Percentiles rank a stretch among this genome's conserved stretches.
Conservation (phyloP, 768 basidiomycete genomes). For the Lactarius psammicola region DNA sequence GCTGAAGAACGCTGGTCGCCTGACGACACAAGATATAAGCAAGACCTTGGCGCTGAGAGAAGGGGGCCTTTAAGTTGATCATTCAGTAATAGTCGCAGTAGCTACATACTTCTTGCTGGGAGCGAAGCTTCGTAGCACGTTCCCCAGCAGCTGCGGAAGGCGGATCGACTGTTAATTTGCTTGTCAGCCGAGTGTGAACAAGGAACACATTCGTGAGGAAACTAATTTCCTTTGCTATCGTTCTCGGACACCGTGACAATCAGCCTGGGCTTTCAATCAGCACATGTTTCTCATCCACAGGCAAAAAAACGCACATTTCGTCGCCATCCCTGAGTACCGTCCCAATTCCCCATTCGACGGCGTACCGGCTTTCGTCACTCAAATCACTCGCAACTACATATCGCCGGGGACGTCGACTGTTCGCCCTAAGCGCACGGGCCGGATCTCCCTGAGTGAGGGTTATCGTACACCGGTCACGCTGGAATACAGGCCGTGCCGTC, state of each 20-base stretch:
- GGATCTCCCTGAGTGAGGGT: constrained; percentile 86
- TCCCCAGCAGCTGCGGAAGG: constrained; percentile 69
- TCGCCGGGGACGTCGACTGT: constrained; percentile 53
- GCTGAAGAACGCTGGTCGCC: constrained; percentile 84
- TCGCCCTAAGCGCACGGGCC: constrained; percentile 45
- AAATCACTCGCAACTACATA: constrained; percentile 95
- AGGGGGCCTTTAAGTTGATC: not conserved
- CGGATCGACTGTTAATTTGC: constrained; percentile 54
- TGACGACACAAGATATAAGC: constrained; percentile 89
- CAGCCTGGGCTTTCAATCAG: constrained; percentile 44
- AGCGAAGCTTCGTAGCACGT: constrained; percentile 72
- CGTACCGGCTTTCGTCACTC: constrained; percentile 91
- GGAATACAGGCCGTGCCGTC: constrained; percentile 80
- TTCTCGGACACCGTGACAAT: constrained; percentile 92
- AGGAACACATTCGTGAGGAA: not conserved
- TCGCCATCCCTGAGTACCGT: constrained; percentile 95
- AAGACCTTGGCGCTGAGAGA: constrained; percentile 73
- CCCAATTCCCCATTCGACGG: constrained; percentile 97
- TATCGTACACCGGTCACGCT: constrained; percentile 90
- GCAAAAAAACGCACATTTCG: constrained; percentile 55
- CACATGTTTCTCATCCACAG: not conserved
- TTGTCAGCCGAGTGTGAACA: constrained; percentile 6
- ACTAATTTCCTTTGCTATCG: constrained; percentile 72
- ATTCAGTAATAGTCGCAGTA: constrained; percentile 12
- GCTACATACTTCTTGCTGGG: constrained; percentile 81